Evolutionary conservation across 805 yeast species (phyloP), one percentile per base, ranked within the genome.

Genomic region (Saccharomycopsis selenospora): DNA sequence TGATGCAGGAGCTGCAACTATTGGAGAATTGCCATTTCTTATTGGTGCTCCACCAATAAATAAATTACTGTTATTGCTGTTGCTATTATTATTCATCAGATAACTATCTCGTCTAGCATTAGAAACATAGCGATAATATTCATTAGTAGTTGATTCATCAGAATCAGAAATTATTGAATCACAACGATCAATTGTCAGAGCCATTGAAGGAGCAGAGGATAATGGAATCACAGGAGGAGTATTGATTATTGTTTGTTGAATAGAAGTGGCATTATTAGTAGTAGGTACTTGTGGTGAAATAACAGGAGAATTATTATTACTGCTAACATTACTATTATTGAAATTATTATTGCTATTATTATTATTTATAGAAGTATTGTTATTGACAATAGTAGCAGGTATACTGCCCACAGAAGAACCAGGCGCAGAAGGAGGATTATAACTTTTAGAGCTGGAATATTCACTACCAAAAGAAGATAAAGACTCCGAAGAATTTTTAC

Each of bases 401-500:
- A n/a, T n/a, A n/a, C n/a, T n/a, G n/a, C n/a, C n/a, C n/a, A n/a
- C n/a, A n/a, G n/a, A n/a, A n/a, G n/a, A n/a, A n/a, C n/a, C n/a
- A n/a, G n/a, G n/a, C n/a, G 11, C 11, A 27, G 29, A 27, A 27
- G 38, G 38, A 17, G 38, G 38, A 14, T 33, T 33, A 14, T 33
- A 33, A 20, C 38, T 33, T 10, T 33, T 33, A 17, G 67, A 20
- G 55, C 65, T 54, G 40, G 69, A 63, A 47, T 68, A 54, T 50
- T 66, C 66, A 30, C 73, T 69, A 28, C 73, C 67, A 13, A 72
- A 69, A 0, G 80, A 75, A 36, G 73, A 65, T 3, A 75, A 58
- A 2, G 80, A 75, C 51, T 76, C 81, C 3, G 73, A 61, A 1
- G 80, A 75, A 3, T 69, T 67, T 44, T 78, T 60, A 41, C 76